Base-by-base conservation (phyloP, 202 grass and related monocot species). In the Panicum hallii region DNA sequence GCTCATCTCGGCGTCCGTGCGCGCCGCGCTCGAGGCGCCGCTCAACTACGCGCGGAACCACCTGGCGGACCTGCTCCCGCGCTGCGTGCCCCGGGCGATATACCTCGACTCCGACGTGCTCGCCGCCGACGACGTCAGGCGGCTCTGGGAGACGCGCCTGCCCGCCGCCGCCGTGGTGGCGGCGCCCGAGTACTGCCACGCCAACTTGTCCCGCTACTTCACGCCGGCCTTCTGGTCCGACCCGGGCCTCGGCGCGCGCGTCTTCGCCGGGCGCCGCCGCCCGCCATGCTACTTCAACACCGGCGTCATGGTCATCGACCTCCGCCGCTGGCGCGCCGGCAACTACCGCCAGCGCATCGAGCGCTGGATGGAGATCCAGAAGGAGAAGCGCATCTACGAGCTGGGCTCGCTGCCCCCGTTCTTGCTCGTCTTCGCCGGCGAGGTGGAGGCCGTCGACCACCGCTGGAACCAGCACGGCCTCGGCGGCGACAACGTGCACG, bases 201-300 rank as follows among this genome's bases (percentile, higher is more conserved):
- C 96, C 58, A 94, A 99, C 91, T 91, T 99, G 90, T 88, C 84
- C 72, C 92, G 90, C 43, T 99, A 99, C 84, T 99, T 99, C 84
- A 99, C 97, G 4, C 30, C 78, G 0, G 84, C 88, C 0, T 99
- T 99, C 91, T 99, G 97, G 97, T 81, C 88, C 30, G 93, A 98
- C 77, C 89, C 83, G 4, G 69, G 1, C 2, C 86, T 93, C 50
- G 87, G 91, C 12, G 17, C 68, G 5, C 85, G 84, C 9, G 88
- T 90, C 34, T 94, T 94, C 70, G 55, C 85, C 0, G 77, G n/a
- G 5, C 87, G 94, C 0, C 87, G 89, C 16, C 79, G 91, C 0
- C 77, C 67, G 46, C 92, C 92, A 0, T 97, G 94, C 90, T 97
- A 97, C 87, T 97, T 97, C 88, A 97, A 97, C 81, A 97, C 92